Conservation (phyloP, 2,329 filamentous ascomycete species). For the Ophiosphaerella narmari region DNA sequence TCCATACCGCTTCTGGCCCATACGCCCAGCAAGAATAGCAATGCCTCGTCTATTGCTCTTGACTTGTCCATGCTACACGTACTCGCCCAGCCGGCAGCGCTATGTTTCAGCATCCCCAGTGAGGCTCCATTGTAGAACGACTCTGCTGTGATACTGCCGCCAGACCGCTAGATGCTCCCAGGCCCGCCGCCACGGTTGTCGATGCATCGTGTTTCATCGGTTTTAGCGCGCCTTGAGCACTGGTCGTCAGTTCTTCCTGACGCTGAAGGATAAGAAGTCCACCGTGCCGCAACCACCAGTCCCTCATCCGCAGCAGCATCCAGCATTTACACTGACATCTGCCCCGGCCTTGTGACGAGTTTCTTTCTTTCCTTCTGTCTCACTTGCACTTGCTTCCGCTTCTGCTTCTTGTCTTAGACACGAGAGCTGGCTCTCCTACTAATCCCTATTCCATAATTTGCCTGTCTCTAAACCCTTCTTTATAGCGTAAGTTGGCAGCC, state of each 20-base stretch:
- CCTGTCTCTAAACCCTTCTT: conserved; percentile 19
- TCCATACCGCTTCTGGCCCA: conserved; percentile 22
- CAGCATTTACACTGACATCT: conserved; percentile 32
- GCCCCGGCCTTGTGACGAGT: conserved; percentile 45
- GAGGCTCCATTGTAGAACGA: conserved; percentile 32
- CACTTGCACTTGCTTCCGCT: conserved; percentile 16
- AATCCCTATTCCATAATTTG: conserved; percentile 47
- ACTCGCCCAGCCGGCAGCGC: conserved; percentile 41
- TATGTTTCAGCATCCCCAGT: conserved; percentile 44
- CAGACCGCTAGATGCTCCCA: conserved; percentile 34
- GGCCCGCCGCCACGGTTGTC: conserved; percentile 32
- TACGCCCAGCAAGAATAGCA: conserved; percentile 30
- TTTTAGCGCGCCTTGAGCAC: conserved; percentile 42
- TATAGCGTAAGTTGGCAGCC: conserved; percentile 38
- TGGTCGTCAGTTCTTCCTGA: conserved; percentile 40
- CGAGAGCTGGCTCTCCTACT: conserved; percentile 53
- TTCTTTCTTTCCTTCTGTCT: conserved; percentile 32
- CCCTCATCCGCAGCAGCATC: conserved; percentile 17
- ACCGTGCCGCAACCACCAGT: conserved; percentile 43
- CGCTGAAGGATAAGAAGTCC: conserved; percentile 43
- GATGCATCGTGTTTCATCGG: conserved; percentile 48
- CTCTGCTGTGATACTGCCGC: conserved; percentile 37
- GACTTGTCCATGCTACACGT: conserved; percentile 18
- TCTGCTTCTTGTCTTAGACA: conserved; percentile 45
- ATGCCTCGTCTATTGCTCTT: conserved; percentile 30